phyloP scores from a whole-genome alignment of 2,329 filamentous ascomycete species.

The Trichoderma sp. region DNA sequence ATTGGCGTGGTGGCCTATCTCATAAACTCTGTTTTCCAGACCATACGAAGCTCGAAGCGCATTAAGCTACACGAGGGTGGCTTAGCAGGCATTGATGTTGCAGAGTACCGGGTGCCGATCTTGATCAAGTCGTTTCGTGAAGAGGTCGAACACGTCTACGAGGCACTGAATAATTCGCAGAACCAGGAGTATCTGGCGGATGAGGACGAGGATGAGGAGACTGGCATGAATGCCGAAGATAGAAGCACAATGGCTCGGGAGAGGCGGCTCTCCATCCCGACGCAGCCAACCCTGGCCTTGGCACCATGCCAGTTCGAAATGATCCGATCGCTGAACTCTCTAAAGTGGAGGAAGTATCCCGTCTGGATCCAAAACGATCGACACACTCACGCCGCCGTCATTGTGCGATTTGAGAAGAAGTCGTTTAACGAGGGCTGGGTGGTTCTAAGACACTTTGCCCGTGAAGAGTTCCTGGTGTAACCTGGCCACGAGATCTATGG shows the following conservation, averaged over 20 bases:
- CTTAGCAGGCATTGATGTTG: constrained; percentile 62
- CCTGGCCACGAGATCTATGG: background rate
- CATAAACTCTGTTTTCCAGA: constrained; percentile 73
- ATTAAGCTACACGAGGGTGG: constrained; percentile 74
- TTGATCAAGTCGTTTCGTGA: constrained; percentile 72
- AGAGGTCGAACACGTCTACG: constrained; percentile 74
- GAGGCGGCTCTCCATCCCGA: constrained; percentile 40
- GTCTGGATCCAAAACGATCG: constrained; percentile 72
- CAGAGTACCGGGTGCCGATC: constrained; percentile 71
- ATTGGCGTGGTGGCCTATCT: constrained; percentile 70
- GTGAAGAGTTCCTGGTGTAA: constrained; percentile 61
- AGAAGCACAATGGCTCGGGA: constrained; percentile 41
- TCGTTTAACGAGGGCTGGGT: constrained; percentile 71
- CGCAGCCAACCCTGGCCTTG: constrained; percentile 71
- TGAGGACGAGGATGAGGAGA: constrained; percentile 46
- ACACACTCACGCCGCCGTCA: constrained; percentile 89
- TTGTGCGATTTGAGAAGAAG: constrained; percentile 67
- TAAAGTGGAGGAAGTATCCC: constrained; percentile 62
- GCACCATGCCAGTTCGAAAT: constrained; percentile 79
- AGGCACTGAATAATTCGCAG: constrained; percentile 66
- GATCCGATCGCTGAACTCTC: constrained; percentile 69
- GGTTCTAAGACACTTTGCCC: constrained; percentile 78
- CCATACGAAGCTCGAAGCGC: constrained; percentile 67
- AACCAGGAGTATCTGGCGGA: constrained; percentile 66
- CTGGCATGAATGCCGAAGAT: constrained; percentile 38